Conservation (phyloP, 83 land plant species). For the Diphasiastrum complanatum region DNA sequence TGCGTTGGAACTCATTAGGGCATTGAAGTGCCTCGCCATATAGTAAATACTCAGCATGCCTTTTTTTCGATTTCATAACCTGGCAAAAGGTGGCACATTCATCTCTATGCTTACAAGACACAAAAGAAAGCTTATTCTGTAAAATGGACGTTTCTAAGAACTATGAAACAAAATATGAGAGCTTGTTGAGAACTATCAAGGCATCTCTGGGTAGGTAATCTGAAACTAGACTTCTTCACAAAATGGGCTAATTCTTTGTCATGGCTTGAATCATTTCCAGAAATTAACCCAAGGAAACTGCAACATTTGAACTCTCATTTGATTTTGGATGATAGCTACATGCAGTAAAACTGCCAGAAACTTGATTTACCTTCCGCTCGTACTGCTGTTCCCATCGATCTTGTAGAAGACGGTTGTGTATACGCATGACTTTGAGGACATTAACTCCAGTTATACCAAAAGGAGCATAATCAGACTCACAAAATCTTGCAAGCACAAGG, state of each 20-base stretch:
- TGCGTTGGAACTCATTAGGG: slow-evolving; percentile 31
- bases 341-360: neutral
- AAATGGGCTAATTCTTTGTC: no score
- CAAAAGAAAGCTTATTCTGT: slow-evolving; percentile 1
- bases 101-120: neutral
- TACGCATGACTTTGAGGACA: slow-evolving; percentile 36
- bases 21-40: slow-evolving; percentile 38
- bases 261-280: no score
- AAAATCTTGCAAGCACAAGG: slow-evolving; percentile 31
- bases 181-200: neutral
- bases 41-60: slow-evolving; percentile 36
- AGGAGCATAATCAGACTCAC: slow-evolving; percentile 21
- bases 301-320: neutral
- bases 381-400: slow-evolving; percentile 30
- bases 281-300: neutral
- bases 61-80: slow-evolving; percentile 22
- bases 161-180: neutral
- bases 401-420: slow-evolving; percentile 38
- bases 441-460: slow-evolving; percentile 31
- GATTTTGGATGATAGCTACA: neutral
- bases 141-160: neutral
- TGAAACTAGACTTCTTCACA: no score
- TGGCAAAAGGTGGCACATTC: neutral
- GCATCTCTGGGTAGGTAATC: neutral
- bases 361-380: slow-evolving; percentile 24